Evolutionary conservation across 23 red algal genomes (phyloP).

Genomic region (Gracilaria vermiculophylla): DNA sequence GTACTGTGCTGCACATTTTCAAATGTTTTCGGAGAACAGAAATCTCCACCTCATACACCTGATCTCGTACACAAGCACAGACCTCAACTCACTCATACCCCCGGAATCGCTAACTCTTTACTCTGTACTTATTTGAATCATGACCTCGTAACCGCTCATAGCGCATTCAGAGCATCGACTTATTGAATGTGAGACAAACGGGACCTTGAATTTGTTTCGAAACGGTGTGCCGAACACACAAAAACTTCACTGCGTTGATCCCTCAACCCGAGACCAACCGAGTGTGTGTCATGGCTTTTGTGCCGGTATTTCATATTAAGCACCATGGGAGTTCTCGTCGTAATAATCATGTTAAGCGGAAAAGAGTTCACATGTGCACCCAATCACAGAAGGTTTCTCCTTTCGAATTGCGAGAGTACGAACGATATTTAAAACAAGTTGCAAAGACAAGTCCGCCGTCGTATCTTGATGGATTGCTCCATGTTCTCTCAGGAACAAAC

Average conservation of each 20-base stretch:
- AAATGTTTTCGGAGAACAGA: not conserved
- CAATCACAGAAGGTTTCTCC: conserved; percentile 20
- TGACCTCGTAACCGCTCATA: no score
- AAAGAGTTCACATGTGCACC: not conserved
- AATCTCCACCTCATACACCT: not conserved
- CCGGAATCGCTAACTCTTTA: no score
- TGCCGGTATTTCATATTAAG: not conserved
- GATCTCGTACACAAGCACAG: not conserved
- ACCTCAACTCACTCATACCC: no score
- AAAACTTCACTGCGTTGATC: not conserved
- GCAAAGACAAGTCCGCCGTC: conserved; percentile 40
- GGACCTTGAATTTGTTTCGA: no score
- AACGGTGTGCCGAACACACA: no score
- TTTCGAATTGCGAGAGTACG: conserved; percentile 45
- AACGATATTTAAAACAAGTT: conserved; percentile 42
- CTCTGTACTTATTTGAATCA: no score
- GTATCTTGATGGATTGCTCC: conserved; percentile 63
- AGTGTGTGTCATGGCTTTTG: conserved; percentile 4
- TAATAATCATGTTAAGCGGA: not conserved
- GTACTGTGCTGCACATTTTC: not conserved
- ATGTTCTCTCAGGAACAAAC: conserved; percentile 24
- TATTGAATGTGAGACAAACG: no score
- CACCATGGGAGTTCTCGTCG: not conserved
- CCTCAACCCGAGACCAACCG: not conserved
- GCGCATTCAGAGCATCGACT: not conserved